phyloP scores from a whole-genome alignment of 2,329 filamentous ascomycete species.

The Zasmidium cellare region DNA sequence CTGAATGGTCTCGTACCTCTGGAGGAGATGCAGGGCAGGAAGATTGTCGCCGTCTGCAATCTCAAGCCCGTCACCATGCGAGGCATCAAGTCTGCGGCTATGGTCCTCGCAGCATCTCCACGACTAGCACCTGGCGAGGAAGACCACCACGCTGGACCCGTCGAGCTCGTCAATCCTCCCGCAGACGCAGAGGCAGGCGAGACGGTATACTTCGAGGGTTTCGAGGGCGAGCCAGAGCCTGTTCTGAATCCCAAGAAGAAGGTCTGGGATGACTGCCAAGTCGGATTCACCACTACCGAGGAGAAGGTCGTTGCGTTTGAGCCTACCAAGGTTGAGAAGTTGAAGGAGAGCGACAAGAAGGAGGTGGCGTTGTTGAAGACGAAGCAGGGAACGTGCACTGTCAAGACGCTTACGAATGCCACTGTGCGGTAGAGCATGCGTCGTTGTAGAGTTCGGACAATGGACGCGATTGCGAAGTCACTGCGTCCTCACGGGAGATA shows the following conservation, averaged over 20 bases:
- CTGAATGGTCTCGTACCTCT: slow-evolving; percentile 90
- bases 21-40: slow-evolving; percentile 94
- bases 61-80: slow-evolving; percentile 99
- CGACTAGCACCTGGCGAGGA: slow-evolving; percentile 76
- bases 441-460: too few relatives aligned
- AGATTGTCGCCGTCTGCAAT: slow-evolving; percentile 94
- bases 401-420: slow-evolving; percentile 76
- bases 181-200: slow-evolving; percentile 78
- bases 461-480: too few relatives aligned
- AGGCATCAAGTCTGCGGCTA: slow-evolving; percentile 75
- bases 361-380: slow-evolving; percentile 68
- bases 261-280: slow-evolving; percentile 96
- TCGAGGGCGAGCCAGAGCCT: slow-evolving; percentile 88
- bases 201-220: slow-evolving; percentile 90
- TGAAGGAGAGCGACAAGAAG: slow-evolving; percentile 62
- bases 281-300: slow-evolving; percentile 89
- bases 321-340: slow-evolving; percentile 70
- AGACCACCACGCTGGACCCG: slow-evolving; percentile 81
- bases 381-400: slow-evolving; percentile 78
- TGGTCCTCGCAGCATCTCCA: slow-evolving; percentile 96
- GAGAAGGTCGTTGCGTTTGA: slow-evolving; percentile 83
- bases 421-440: slow-evolving; percentile 64
- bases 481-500: too few relatives aligned
- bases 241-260: slow-evolving; percentile 99
- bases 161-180: slow-evolving; percentile 88